phyloP scores from a whole-genome alignment of 331 rosid species.

The Rhamnella rubrinervis region DNA sequence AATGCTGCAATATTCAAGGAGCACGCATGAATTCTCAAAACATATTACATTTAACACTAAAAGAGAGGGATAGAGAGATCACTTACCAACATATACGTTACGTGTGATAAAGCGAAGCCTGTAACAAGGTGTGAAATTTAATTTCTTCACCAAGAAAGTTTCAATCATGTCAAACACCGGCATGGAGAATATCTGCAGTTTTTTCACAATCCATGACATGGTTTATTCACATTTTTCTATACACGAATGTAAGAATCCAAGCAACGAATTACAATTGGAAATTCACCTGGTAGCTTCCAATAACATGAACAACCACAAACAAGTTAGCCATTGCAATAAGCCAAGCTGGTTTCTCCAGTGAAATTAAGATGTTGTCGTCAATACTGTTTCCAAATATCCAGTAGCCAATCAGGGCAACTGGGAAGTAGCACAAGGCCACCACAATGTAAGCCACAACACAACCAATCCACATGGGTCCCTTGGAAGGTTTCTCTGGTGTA shows the following conservation, averaged over 20 bases:
- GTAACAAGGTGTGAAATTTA: slow-evolving; percentile 32
- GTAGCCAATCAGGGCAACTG: slow-evolving; percentile 45
- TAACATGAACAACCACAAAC: slow-evolving; percentile 50
- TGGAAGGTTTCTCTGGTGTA: slow-evolving; percentile 53
- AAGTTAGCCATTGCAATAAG: slow-evolving; percentile 49
- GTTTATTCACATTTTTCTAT: too few relatives aligned
- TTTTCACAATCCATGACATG: background rate
- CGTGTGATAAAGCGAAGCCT: slow-evolving; percentile 45
- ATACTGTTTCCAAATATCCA: slow-evolving; percentile 31
- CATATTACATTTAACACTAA: too few relatives aligned
- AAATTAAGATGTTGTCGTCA: slow-evolving; percentile 45
- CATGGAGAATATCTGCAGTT: slow-evolving; percentile 44
- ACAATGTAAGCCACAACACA: slow-evolving; percentile 42
- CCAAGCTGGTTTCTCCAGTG: slow-evolving; percentile 44
- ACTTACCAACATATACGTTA: slow-evolving; percentile 42
- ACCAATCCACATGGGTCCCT: slow-evolving; percentile 60
- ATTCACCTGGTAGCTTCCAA: slow-evolving; percentile 51
- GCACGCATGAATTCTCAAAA: too few relatives aligned
- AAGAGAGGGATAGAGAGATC: too few relatives aligned
- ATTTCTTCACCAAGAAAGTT: slow-evolving; percentile 37
- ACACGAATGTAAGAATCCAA: too few relatives aligned
- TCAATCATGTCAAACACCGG: slow-evolving; percentile 61
- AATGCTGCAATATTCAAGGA: slow-evolving; percentile 26
- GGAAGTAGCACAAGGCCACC: slow-evolving; percentile 56
- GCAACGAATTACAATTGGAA: too few relatives aligned